Evolutionary conservation across 345 rosid genomes (phyloP).

Genomic region (Salix udensis): DNA sequence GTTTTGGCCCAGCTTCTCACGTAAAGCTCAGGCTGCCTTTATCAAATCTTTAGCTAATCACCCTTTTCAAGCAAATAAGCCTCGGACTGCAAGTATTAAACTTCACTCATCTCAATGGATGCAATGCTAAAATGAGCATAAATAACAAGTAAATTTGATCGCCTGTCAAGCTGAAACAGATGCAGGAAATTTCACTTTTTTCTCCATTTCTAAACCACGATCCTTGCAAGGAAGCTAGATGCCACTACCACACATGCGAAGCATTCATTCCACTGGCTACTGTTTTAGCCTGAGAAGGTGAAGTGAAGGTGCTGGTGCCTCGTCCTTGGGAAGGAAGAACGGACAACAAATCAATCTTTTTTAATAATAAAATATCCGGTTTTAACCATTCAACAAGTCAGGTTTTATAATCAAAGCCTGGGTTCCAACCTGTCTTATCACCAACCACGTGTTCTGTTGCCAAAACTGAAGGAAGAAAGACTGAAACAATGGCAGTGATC

Average conservation of each 20-base stretch:
- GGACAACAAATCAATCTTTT: too few species aligned
- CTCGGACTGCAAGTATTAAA: neutral
- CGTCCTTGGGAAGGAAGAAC: neutral
- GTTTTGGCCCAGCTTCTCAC: neutral
- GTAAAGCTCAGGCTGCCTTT: neutral
- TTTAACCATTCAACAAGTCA: too few species aligned
- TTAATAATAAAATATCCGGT: too few species aligned
- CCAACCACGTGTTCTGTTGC: constrained; percentile 20
- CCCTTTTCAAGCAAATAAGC: neutral
- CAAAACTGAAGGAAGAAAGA: constrained; percentile 14
- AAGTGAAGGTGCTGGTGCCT: neutral
- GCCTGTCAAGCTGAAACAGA: neutral
- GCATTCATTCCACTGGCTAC: neutral
- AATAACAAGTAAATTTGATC: neutral
- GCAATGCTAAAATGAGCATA: neutral
- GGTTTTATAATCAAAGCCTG: constrained; percentile 18
- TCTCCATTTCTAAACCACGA: neutral
- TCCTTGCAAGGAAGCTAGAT: neutral
- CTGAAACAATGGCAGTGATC: constrained; percentile 16
- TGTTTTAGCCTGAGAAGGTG: neutral
- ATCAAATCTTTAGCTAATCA: neutral
- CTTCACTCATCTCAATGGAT: neutral
- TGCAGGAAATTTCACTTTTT: neutral
- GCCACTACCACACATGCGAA: neutral
- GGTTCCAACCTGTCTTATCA: constrained; percentile 20